phyloP scores from a whole-genome alignment of 2,329 filamentous ascomycete species.

The Penicillium frequentans region DNA sequence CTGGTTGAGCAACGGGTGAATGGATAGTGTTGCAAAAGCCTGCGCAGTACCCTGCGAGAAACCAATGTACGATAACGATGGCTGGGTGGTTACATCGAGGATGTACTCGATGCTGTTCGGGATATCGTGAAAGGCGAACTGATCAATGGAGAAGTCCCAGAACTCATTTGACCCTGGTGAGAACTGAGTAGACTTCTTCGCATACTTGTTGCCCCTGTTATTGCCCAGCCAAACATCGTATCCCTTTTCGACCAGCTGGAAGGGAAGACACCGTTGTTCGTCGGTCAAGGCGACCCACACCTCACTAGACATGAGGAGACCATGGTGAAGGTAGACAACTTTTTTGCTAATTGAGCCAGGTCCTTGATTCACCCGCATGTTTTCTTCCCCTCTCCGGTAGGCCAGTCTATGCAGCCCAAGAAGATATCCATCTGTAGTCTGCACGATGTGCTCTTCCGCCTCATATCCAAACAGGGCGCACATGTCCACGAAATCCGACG shows the following conservation, averaged over 20 bases:
- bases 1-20: slow-evolving; percentile 87
- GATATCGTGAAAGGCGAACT: slow-evolving; percentile 97
- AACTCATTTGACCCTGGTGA: slow-evolving; percentile 76
- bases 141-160: slow-evolving; percentile 98
- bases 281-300: slow-evolving; percentile 96
- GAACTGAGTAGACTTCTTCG: slow-evolving; percentile 81
- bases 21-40: slow-evolving; percentile 88
- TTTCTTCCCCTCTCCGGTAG: slow-evolving; percentile 78
- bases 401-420: slow-evolving; percentile 85
- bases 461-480: slow-evolving; percentile 89
- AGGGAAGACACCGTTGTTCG: slow-evolving; percentile 79
- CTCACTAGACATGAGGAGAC: slow-evolving; percentile 97
- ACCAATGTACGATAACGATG: slow-evolving; percentile 89
- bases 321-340: slow-evolving; percentile 92
- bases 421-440: slow-evolving; percentile 91
- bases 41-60: slow-evolving; percentile 98
- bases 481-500: slow-evolving; percentile 90
- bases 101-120: slow-evolving; percentile 93
- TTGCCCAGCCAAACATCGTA: slow-evolving; percentile 99
- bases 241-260: slow-evolving; percentile 82
- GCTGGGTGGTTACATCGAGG: slow-evolving; percentile 75
- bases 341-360: slow-evolving; percentile 70
- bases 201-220: slow-evolving; percentile 98
- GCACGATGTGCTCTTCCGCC: slow-evolving; percentile 93
- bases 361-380: slow-evolving; percentile 69